Conservation (phyloP, 2,329 filamentous ascomycete species). For the Alternaria sp. region DNA sequence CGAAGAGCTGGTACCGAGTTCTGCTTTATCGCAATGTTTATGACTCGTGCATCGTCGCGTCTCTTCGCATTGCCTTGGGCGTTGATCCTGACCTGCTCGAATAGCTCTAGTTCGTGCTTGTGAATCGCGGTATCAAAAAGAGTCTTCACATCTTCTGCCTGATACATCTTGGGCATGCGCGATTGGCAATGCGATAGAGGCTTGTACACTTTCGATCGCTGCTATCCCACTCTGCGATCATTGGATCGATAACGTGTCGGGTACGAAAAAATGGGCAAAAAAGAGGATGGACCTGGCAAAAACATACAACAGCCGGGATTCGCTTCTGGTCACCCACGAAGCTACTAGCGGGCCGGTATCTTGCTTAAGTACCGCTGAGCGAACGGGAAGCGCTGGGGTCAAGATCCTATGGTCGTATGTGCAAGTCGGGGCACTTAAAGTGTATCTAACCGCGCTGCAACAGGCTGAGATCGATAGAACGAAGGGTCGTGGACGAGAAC, state of each 20-base stretch:
- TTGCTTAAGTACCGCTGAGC: background rate
- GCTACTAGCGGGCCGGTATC: rapidly evolving
- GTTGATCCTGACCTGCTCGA: background rate
- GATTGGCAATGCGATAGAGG: background rate
- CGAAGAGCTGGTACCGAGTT: background rate
- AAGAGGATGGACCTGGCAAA: background rate
- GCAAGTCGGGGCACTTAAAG: rapidly evolving
- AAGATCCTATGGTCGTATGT: background rate
- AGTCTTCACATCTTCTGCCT: background rate
- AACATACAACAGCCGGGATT: background rate
- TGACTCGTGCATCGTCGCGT: background rate
- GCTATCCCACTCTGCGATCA: too few species aligned
- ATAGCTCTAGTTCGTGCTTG: background rate
- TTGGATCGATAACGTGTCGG: background rate
- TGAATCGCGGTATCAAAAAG: background rate
- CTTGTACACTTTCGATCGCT: background rate
- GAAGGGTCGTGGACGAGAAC: background rate
- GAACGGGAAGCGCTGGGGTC: background rate
- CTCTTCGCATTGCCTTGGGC: background rate
- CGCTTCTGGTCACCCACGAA: background rate
- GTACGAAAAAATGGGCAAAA: background rate
- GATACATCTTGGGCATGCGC: background rate
- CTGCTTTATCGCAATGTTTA: background rate
- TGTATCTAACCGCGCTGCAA: background rate
- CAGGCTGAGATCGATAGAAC: rapidly evolving